A percentile compares a stretch with the other conserved stretches of the same genome.
Evolutionary conservation across 306 rosid species (phyloP).

Genomic region (Citrullus mucosospermus): DNA sequence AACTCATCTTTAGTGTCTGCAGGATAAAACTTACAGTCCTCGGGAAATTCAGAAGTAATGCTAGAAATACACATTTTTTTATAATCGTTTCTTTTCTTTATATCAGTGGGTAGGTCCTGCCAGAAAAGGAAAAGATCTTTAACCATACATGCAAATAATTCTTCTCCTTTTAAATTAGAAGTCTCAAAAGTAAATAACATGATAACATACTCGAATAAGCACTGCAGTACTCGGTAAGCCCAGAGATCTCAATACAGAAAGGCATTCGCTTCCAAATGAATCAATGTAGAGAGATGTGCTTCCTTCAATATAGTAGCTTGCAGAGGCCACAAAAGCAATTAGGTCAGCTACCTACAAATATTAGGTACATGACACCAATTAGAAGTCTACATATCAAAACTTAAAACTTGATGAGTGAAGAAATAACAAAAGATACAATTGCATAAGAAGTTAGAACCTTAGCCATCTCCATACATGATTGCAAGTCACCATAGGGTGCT

Average conservation of each 20-base stretch:
- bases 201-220: conserved; percentile 67
- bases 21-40: conserved; percentile 75
- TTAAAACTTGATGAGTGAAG: background rate
- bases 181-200: conserved; percentile 1
- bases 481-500: conserved; percentile 83
- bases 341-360: conserved; percentile 74
- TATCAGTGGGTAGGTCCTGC: conserved; percentile 70
- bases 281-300: conserved; percentile 52
- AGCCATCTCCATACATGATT: conserved; percentile 80
- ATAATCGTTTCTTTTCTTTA: conserved; percentile 51
- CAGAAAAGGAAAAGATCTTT: conserved; percentile 8
- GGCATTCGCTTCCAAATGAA: conserved; percentile 85
- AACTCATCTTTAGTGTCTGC: conserved; percentile 84
- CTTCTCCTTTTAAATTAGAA: background rate
- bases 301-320: conserved; percentile 33
- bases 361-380: conserved; percentile 4
- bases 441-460: conserved; percentile 42
- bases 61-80: conserved; percentile 62
- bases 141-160: background rate
- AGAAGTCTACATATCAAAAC: background rate
- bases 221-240: conserved; percentile 90
- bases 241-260: conserved; percentile 78
- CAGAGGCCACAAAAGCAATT: conserved; percentile 75
- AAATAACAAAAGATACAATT: background rate
- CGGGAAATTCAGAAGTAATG: conserved; percentile 71